Conservation (phyloP, 768 basidiomycete genomes). For the Lyophyllum semitale region DNA sequence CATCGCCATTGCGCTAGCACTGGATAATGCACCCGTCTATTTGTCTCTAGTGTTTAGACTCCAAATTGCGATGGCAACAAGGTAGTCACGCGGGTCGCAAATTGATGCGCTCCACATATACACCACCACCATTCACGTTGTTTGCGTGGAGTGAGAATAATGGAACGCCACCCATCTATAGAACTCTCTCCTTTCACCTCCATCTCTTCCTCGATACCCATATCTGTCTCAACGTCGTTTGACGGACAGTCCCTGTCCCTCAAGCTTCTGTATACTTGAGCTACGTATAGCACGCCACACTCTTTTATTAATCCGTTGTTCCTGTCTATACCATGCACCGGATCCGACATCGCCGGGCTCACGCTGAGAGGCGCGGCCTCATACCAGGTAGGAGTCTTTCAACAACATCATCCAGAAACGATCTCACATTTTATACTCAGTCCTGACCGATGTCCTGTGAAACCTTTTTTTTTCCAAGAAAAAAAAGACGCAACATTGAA, state of each 20-base stretch:
- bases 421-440: neutral
- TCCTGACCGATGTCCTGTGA: conserved; percentile 2
- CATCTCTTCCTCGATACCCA: neutral
- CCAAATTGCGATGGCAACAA: conserved; percentile 3
- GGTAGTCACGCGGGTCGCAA: neutral
- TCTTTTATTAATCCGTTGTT: conserved; percentile 8
- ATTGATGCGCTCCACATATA: conserved; percentile 2
- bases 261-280: neutral
- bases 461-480: neutral
- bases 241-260: neutral
- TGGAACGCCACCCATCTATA: neutral
- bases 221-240: neutral
- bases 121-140: conserved; percentile 1
- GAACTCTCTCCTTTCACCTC: neutral
- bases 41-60: neutral
- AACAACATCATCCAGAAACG: neutral
- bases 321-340: conserved; percentile 3
- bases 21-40: neutral
- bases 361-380: conserved; percentile 5
- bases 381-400: conserved; percentile 5
- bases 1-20: neutral
- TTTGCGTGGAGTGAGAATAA: conserved; percentile 18
- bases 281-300: neutral
- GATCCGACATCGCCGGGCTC: conserved; percentile 5
- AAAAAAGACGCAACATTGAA: neutral